Conservation (phyloP, 139 green algal species). For the Deuterostichococcus epilithicus region DNA sequence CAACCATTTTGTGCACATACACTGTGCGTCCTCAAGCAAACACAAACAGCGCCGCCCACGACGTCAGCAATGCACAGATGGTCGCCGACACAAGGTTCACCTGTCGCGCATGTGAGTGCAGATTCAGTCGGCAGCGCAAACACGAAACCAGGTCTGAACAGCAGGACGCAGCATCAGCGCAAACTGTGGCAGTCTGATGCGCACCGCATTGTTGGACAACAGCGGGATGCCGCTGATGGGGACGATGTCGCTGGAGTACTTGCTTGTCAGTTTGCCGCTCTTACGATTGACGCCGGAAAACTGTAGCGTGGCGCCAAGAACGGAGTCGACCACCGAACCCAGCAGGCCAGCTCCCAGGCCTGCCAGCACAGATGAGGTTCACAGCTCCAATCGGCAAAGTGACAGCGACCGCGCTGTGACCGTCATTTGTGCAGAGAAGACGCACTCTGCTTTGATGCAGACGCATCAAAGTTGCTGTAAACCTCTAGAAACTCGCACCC, state of each 20-base stretch:
- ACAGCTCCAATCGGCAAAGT: background rate
- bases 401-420: too few species aligned
- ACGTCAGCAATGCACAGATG: slow-evolving; percentile 19
- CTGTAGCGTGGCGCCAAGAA: slow-evolving; percentile 92
- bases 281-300: slow-evolving; percentile 68
- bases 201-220: slow-evolving; percentile 45
- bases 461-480: too few species aligned
- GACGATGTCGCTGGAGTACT: slow-evolving; percentile 25
- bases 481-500: slow-evolving; percentile 11
- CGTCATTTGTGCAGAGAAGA: too few species aligned
- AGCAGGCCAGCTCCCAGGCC: slow-evolving; percentile 40
- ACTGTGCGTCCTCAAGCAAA: background rate
- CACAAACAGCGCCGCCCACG: background rate
- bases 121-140: too few species aligned
- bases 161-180: background rate
- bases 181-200: too few species aligned
- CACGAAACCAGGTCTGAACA: too few species aligned
- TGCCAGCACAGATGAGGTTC: slow-evolving; percentile 9
- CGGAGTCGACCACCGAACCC: slow-evolving; percentile 84
- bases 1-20: too few species aligned
- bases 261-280: slow-evolving; percentile 27
- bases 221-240: slow-evolving; percentile 37
- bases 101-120: too few species aligned
- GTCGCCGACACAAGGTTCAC: slow-evolving; percentile 51
- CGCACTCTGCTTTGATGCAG: too few species aligned